A percentile compares a stretch with the other conserved stretches of the same genome.
Evolutionary conservation across 345 rosid species (phyloP).

Genomic region (Heritiera littoralis): DNA sequence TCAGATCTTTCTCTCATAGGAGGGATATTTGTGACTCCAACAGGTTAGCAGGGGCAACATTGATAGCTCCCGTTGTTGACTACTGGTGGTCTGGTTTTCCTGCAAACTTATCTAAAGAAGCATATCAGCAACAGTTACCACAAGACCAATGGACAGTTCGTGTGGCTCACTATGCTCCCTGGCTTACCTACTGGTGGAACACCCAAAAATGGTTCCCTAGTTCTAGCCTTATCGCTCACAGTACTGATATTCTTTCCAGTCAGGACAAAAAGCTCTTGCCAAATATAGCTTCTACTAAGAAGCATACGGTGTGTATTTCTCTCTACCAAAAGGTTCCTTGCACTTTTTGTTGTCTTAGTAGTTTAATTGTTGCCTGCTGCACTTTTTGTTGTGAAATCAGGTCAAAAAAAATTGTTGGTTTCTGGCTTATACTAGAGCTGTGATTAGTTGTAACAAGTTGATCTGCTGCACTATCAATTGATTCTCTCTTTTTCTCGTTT

Average conservation of each 20-base stretch:
- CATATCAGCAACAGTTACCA: conserved; percentile 35
- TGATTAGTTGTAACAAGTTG: background rate
- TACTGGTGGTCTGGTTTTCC: conserved; percentile 67
- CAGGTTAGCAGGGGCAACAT: conserved; percentile 55
- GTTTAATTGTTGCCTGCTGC: background rate
- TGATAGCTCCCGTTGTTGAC: conserved; percentile 50
- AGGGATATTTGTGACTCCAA: conserved; percentile 15
- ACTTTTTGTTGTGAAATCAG: background rate
- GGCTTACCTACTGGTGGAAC: conserved; percentile 60
- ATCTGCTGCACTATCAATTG: background rate
- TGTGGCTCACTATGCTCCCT: conserved; percentile 49
- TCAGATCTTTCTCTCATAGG: background rate
- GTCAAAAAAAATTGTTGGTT: background rate
- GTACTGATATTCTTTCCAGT: conserved; percentile 2
- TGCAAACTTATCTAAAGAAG: conserved; percentile 32
- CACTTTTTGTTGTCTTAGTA: background rate
- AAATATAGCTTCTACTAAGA: background rate
- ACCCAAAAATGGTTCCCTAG: conserved; percentile 56
- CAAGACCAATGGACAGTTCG: conserved; percentile 46
- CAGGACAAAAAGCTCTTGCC: conserved; percentile 9
- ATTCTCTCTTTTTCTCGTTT: background rate
- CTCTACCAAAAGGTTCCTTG: background rate
- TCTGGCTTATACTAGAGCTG: background rate
- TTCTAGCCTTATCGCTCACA: conserved; percentile 16
- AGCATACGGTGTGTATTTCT: background rate